Conservation (phyloP, 441 rosid genomes). For the Sinapis alba region DNA sequence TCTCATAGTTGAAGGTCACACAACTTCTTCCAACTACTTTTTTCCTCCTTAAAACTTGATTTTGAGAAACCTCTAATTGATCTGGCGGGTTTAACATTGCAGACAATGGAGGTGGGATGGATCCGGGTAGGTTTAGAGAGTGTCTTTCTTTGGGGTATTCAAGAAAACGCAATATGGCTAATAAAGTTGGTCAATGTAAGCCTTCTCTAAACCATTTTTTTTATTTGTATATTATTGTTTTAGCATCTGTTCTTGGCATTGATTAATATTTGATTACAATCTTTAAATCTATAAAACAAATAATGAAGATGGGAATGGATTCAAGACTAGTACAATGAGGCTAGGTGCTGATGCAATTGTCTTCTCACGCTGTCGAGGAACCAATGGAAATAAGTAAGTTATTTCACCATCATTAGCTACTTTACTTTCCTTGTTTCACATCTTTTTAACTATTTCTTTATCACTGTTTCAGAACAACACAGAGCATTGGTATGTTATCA, state of each 20-base stretch:
- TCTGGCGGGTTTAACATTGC: conserved; percentile 16
- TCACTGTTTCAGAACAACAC: conserved; percentile 46
- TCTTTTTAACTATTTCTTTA: neutral
- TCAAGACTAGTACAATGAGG: conserved; percentile 85
- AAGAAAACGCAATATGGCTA: conserved; percentile 63
- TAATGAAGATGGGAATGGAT: conserved; percentile 77
- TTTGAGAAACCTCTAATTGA: neutral
- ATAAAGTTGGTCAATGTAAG: conserved; percentile 77
- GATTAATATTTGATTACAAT: neutral
- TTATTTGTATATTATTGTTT: neutral
- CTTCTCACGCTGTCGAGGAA: conserved; percentile 56
- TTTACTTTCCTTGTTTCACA: neutral
- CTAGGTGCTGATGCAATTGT: conserved; percentile 89
- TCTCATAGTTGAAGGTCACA: conserved; percentile 58
- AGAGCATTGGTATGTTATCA: conserved; percentile 70
- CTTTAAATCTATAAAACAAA: conserved; percentile 9
- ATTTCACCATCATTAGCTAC: neutral
- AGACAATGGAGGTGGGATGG: conserved; percentile 82
- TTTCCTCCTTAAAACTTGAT: neutral
- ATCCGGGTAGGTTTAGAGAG: conserved; percentile 61
- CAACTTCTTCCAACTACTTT: neutral
- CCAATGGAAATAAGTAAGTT: conserved; percentile 54
- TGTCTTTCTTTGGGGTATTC: conserved; percentile 82
- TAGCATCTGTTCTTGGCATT: neutral
- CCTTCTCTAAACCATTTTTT: neutral